Evolutionary conservation across 352 stramenopile genomes (phyloP).

Genomic region (Globisporangium viniferum): DNA sequence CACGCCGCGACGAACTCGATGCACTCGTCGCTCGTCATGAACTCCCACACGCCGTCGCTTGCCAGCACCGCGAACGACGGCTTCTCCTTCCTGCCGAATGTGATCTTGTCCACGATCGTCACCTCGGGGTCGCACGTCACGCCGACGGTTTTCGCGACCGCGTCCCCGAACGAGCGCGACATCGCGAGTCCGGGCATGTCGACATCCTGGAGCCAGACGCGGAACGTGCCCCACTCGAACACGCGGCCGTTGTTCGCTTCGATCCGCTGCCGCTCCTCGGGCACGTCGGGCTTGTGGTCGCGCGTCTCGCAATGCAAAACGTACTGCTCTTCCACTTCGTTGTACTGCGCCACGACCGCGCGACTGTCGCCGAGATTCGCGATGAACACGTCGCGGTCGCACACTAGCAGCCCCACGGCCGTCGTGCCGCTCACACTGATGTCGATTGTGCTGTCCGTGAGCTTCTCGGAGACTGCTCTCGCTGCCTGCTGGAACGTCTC

Average conservation of each 20-base stretch:
- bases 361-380: slow-evolving; percentile 77
- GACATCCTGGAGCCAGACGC: slow-evolving; percentile 84
- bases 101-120: slow-evolving; percentile 36
- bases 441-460: slow-evolving; percentile 55
- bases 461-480: slow-evolving; percentile 31
- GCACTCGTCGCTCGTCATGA: slow-evolving; percentile 72
- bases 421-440: slow-evolving; percentile 79
- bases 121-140: slow-evolving; percentile 74
- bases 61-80: slow-evolving; percentile 66
- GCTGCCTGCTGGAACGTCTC: slow-evolving; percentile 57
- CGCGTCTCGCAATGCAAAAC: slow-evolving; percentile 56
- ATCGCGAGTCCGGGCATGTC: slow-evolving; percentile 85
- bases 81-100: slow-evolving; percentile 21
- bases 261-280: slow-evolving; percentile 67
- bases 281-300: slow-evolving; percentile 80
- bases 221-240: slow-evolving; percentile 74
- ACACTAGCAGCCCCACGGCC: slow-evolving; percentile 58
- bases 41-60: slow-evolving; percentile 85
- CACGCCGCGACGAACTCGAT: slow-evolving; percentile 58
- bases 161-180: slow-evolving; percentile 78
- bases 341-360: slow-evolving; percentile 48
- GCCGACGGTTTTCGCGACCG: slow-evolving; percentile 74
- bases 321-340: slow-evolving; percentile 32
- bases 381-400: slow-evolving; percentile 60
- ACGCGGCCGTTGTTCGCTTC: slow-evolving; percentile 69